Base-by-base conservation (phyloP, 768 basidiomycete species). In the Gautieria morchelliformis region DNA sequence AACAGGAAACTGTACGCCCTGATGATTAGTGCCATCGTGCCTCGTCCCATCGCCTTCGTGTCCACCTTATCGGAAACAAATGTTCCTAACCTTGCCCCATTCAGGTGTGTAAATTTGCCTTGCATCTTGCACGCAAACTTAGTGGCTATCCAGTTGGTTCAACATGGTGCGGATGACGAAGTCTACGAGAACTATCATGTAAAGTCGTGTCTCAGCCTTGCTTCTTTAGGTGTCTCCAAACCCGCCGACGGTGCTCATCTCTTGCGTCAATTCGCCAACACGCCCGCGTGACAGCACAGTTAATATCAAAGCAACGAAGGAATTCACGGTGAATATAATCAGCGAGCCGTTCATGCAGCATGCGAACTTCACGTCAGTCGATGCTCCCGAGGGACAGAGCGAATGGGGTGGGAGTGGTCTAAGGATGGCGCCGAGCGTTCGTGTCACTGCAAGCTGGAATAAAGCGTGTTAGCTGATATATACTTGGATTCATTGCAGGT, bases 301-400 rank as follows among this genome's bases (percentile, higher is more conserved):
- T 57, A 89, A 89, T 60, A 84, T 88, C 60, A 67, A 78, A 49
- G 71, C 72, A 0, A 84, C 79, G 14, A 82, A 81, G 59, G 74
- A 86, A 65, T 91, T 90, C 67, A 82, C 81, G 5, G 79, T 84
- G 51, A 86, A 80, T 63, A 80, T 86, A 52, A 81, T 92, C 62
- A 85, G 82, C 57, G 84, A 89, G 66, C 70, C 75, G 2, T 79
- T 83, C 61, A 69, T 75, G 50, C 79, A 83, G 62, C 77, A 78
- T 3, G 81, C 79, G 8, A 84, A 84, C 63, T 68, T 70, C 50
- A 72, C 76, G n/a, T 73, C 80, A 8, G 73, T 80, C 22, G 81
- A 84, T 56, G 74, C 80, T 15, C 81, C 81, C 44, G 71, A 71
- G 5, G 67, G 75, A 45, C 71, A 74, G 30, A 72, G 79, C 63